Conservation (phyloP, 2,329 filamentous ascomycete genomes). For the Anisogramma anomala region DNA sequence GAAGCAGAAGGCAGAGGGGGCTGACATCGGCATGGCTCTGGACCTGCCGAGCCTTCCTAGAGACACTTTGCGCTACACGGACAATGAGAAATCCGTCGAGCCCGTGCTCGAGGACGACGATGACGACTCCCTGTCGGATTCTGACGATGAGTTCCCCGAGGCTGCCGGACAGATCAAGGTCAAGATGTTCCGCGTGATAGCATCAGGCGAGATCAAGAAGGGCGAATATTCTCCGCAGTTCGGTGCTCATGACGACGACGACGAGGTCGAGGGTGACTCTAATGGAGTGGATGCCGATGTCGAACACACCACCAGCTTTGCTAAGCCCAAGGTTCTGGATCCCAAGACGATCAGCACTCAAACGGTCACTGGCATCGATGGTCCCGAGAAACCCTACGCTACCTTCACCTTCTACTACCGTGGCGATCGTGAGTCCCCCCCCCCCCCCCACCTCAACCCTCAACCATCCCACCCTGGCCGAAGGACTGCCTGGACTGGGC, state of each 20-base stretch:
- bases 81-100: conserved; percentile 64
- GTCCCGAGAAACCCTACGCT: conserved; percentile 90
- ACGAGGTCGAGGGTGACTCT: conserved; percentile 45
- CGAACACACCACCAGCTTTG: conserved; percentile 95
- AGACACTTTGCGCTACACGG: conserved; percentile 68
- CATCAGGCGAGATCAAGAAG: conserved; percentile 93
- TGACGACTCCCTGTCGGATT: conserved; percentile 58
- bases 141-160: conserved; percentile 74
- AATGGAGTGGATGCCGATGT: conserved; percentile 62
- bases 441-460: conserved; percentile 93
- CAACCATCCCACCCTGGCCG: conserved; percentile 48
- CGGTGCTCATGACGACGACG: conserved; percentile 90
- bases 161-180: conserved; percentile 97
- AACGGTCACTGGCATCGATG: conserved; percentile 96
- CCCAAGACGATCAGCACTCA: conserved; percentile 97
- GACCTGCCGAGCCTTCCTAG: conserved; percentile 33
- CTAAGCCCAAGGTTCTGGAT: conserved; percentile 89
- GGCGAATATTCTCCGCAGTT: conserved; percentile 98
- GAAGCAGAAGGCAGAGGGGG: conserved; percentile 43
- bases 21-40: conserved; percentile 24
- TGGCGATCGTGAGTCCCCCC: conserved; percentile 66
- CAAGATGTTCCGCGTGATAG: conserved; percentile 86
- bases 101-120: conserved; percentile 57
- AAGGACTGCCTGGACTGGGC: conserved; percentile 5
- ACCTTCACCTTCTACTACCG: conserved; percentile 97